Evolutionary conservation across 139 green algal genomes (phyloP).

Genomic region (Tetraselmis chui): DNA sequence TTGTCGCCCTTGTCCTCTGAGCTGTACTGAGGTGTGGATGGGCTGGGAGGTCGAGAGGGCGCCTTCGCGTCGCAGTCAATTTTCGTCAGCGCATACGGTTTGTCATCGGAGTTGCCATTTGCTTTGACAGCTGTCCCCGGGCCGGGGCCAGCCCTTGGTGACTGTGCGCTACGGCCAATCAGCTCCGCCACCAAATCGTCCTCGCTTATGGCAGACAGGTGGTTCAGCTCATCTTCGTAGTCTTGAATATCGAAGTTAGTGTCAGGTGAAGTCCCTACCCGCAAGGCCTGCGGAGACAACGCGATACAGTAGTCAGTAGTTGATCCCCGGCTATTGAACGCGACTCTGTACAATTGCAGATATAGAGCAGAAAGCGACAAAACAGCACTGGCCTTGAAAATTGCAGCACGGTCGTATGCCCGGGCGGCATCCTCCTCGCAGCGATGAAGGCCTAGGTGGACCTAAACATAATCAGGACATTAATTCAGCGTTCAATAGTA

Average conservation of each 20-base stretch:
- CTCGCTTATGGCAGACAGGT: background rate
- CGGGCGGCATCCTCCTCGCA: constrained; percentile 26
- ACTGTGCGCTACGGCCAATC: background rate
- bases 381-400: constrained; percentile 25
- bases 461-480: constrained; percentile 10
- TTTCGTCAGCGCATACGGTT: too few relatives aligned
- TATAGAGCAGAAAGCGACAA: too few relatives aligned
- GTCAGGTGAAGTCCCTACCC: background rate
- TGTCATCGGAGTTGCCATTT: background rate
- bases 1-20: too few relatives aligned
- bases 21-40: background rate
- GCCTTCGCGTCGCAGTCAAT: background rate
- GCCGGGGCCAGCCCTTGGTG: background rate
- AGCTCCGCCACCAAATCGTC: background rate
- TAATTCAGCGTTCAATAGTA: background rate
- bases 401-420: constrained; percentile 35
- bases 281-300: background rate
- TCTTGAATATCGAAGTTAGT: background rate
- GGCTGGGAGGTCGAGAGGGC: background rate
- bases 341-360: too few relatives aligned
- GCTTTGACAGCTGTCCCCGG: background rate
- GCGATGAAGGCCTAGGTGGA: constrained; percentile 34
- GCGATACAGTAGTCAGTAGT: too few relatives aligned
- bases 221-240: background rate
- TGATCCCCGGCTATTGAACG: too few relatives aligned